Evolutionary conservation across 2,329 filamentous ascomycete species (phyloP).

Genomic region (Elsinoe australis): DNA sequence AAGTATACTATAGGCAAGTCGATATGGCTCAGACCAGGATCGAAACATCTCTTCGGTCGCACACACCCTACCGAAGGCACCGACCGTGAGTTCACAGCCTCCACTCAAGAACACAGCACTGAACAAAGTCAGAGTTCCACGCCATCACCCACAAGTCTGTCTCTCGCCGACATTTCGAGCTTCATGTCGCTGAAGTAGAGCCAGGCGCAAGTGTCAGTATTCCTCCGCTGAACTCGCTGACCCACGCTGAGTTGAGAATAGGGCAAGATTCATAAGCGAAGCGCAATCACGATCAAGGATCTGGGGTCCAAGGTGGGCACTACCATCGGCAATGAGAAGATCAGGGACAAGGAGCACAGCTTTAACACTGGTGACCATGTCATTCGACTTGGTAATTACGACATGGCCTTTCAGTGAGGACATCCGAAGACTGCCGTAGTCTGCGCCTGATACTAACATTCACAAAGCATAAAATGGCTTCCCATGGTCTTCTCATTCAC

Average conservation of each 20-base stretch:
- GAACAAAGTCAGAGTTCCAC: constrained; percentile 37
- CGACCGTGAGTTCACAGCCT: constrained; percentile 29
- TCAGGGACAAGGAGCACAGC: constrained; percentile 45
- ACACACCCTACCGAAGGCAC: constrained; percentile 49
- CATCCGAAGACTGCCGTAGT: too few relatives aligned
- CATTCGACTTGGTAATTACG: constrained; percentile 65
- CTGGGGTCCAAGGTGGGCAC: constrained; percentile 80
- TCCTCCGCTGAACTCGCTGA: too few relatives aligned
- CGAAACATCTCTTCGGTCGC: constrained; percentile 77
- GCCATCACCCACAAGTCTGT: constrained; percentile 73
- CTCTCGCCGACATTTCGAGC: constrained; percentile 78
- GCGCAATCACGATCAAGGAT: constrained; percentile 67
- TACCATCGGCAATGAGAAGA: constrained; percentile 60
- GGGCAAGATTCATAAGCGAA: constrained; percentile 50
- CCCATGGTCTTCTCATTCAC: constrained; percentile 77
- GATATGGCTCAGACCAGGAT: constrained; percentile 79
- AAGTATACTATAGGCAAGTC: constrained; percentile 49
- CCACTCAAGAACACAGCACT: not conserved
- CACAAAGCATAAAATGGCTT: constrained; percentile 68
- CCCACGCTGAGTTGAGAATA: not conserved
- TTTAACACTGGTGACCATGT: constrained; percentile 53
- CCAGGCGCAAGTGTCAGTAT: constrained; percentile 58
- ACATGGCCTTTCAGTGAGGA: constrained; percentile 52
- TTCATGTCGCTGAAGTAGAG: constrained; percentile 60
- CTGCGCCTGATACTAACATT: too few relatives aligned